A percentile compares a stretch with the other conserved stretches of the same genome.
phyloP scores from a whole-genome alignment of 1,284 basidiomycete genomes.

The Takashimella tepidaria region DNA sequence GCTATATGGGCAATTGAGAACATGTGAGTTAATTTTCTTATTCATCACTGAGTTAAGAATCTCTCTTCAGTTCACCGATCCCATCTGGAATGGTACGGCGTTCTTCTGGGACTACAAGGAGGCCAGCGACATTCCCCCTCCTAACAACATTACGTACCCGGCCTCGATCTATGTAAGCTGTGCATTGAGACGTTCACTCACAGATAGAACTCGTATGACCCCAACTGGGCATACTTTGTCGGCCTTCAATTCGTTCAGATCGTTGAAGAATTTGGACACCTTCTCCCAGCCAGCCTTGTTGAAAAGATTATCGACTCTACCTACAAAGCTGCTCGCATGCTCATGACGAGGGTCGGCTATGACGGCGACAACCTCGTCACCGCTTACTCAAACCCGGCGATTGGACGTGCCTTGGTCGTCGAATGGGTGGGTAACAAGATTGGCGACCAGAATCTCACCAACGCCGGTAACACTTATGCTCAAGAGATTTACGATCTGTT shows the following conservation, averaged over 20 bases:
- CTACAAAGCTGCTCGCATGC: slow-evolving; percentile 13
- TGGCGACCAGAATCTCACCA: slow-evolving; percentile 12
- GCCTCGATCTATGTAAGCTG: slow-evolving; percentile 10
- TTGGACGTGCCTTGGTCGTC: slow-evolving; percentile 13
- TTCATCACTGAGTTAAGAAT: slow-evolving; percentile 5
- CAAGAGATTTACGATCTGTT: slow-evolving; percentile 16
- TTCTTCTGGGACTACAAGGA: slow-evolving; percentile 16
- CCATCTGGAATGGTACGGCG: slow-evolving; percentile 8
- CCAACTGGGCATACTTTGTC: slow-evolving; percentile 20
- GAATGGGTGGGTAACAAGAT: slow-evolving; percentile 12
- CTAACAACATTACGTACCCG: slow-evolving; percentile 12
- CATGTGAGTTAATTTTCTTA: slow-evolving; percentile 6
- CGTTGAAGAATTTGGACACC: slow-evolving; percentile 15
- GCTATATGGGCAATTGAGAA: slow-evolving; percentile 15
- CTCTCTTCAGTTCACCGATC: slow-evolving; percentile 10
- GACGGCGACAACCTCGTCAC: slow-evolving; percentile 22
- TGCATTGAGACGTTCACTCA: not conserved
- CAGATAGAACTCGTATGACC: slow-evolving; percentile 12
- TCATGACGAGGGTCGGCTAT: slow-evolving; percentile 18
- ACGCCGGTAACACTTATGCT: slow-evolving; percentile 13
- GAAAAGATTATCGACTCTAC: slow-evolving; percentile 10
- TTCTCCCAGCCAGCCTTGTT: slow-evolving; percentile 11
- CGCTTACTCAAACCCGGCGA: slow-evolving; percentile 16
- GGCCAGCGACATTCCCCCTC: slow-evolving; percentile 11
- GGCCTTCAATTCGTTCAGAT: slow-evolving; percentile 15